Evolutionary conservation across 2,329 filamentous ascomycete genomes (phyloP).

Genomic region (Talaromyces sp.): DNA sequence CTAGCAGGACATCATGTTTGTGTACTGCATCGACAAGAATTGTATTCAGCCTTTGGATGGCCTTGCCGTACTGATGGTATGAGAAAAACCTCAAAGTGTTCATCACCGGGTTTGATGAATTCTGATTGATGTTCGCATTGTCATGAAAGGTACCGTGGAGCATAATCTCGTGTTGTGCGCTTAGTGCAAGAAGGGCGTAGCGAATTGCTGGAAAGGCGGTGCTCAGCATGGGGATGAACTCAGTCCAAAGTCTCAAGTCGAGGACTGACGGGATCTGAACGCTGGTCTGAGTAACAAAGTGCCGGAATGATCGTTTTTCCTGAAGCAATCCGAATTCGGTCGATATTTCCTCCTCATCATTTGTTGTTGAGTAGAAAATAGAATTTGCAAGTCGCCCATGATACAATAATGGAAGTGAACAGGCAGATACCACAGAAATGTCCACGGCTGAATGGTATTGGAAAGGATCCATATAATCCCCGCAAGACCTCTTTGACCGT

Average conservation of each 20-base stretch:
- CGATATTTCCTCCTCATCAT: not conserved
- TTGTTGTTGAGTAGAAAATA: not conserved
- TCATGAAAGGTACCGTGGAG: not conserved
- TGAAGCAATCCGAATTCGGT: not conserved
- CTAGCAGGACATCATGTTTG: not conserved
- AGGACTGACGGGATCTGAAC: not conserved
- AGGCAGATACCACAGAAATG: not conserved
- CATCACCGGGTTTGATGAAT: not conserved
- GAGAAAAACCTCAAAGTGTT: not conserved
- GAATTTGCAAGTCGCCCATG: not conserved
- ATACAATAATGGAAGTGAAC: not conserved
- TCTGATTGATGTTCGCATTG: not conserved
- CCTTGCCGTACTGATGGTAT: not conserved
- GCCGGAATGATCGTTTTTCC: not conserved
- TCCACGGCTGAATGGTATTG: not conserved
- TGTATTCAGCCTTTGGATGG: conserved; percentile 4
- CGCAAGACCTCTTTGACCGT: not conserved
- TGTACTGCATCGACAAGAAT: conserved; percentile 3
- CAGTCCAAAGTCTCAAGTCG: not conserved
- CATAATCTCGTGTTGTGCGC: not conserved
- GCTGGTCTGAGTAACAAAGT: not conserved
- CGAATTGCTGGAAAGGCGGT: not conserved
- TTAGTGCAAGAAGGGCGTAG: conserved; percentile 1
- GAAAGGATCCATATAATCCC: conserved; percentile 2
- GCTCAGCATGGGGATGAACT: conserved; percentile 1